Evolutionary conservation across 1,284 basidiomycete genomes (phyloP).

Genomic region (Takashimella tepidaria): DNA sequence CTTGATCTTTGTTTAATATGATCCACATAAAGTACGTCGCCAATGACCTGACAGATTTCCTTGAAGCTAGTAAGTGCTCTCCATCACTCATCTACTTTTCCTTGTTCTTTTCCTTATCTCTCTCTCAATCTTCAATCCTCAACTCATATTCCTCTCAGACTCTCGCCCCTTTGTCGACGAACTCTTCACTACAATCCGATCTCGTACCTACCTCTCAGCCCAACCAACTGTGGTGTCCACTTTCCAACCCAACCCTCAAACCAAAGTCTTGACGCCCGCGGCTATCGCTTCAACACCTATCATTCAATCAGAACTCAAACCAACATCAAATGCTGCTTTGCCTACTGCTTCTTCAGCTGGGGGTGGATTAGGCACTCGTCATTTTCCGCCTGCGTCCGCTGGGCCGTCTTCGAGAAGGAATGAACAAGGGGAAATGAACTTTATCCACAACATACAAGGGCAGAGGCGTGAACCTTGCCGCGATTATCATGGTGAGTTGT

Average conservation of each 20-base stretch:
- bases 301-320: no score
- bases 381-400: not conserved
- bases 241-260: slow-evolving; percentile 13
- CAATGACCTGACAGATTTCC: slow-evolving; percentile 79
- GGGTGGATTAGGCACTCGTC: not conserved
- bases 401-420: slow-evolving; percentile 11
- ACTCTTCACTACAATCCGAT: slow-evolving; percentile 72
- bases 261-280: no score
- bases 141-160: slow-evolving; percentile 51
- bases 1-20: no score
- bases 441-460: slow-evolving; percentile 3
- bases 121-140: slow-evolving; percentile 4
- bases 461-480: slow-evolving; percentile 53
- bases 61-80: slow-evolving; percentile 78
- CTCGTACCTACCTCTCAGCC: slow-evolving; percentile 66
- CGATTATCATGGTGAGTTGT: slow-evolving; percentile 77
- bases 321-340: slow-evolving; percentile 26
- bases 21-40: slow-evolving; percentile 55
- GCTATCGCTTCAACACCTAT: slow-evolving; percentile 25
- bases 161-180: slow-evolving; percentile 72
- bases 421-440: slow-evolving; percentile 25
- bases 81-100: not conserved
- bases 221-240: slow-evolving; percentile 20
- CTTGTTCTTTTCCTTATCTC: not conserved
- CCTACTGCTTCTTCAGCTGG: slow-evolving; percentile 27